Percentiles rank a stretch among this genome's conserved stretches.
Evolutionary conservation across 1,284 basidiomycete genomes (phyloP).

Genomic region (Vanrija humicola): DNA sequence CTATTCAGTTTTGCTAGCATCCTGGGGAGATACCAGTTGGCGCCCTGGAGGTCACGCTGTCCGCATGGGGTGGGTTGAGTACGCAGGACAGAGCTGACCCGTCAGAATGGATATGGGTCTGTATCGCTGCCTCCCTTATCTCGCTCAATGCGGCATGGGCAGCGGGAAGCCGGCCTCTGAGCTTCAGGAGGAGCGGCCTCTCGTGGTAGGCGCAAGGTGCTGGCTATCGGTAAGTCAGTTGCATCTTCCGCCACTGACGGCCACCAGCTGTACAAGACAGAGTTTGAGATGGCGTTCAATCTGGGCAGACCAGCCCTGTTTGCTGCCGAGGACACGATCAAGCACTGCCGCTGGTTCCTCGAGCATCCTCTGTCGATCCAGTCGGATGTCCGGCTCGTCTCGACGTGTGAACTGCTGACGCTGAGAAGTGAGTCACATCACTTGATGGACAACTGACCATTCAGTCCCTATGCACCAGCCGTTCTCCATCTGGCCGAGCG

Average conservation of each 20-base stretch:
- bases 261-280: conserved; percentile 67
- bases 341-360: conserved; percentile 67
- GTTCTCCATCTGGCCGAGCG: conserved; percentile 29
- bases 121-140: conserved; percentile 78
- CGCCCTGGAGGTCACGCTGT: conserved; percentile 68
- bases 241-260: background rate
- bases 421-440: conserved; percentile 26
- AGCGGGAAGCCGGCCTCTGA: conserved; percentile 55
- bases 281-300: conserved; percentile 56
- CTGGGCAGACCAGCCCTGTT: conserved; percentile 80
- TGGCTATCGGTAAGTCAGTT: conserved; percentile 63
- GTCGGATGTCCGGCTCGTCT: conserved; percentile 86
- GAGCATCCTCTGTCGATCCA: conserved; percentile 79
- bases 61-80: conserved; percentile 61
- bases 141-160: conserved; percentile 67
- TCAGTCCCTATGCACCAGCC: conserved; percentile 38
- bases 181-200: conserved; percentile 64
- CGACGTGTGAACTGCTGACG: conserved; percentile 56
- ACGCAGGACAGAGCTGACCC: background rate
- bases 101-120: conserved; percentile 70
- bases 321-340: conserved; percentile 80
- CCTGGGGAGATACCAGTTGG: conserved; percentile 45
- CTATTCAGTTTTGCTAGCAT: conserved; percentile 31
- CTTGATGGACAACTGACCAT: background rate
- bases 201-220: conserved; percentile 72